Conservation (phyloP, 331 rosid genomes). For the Cydonia oblonga region DNA sequence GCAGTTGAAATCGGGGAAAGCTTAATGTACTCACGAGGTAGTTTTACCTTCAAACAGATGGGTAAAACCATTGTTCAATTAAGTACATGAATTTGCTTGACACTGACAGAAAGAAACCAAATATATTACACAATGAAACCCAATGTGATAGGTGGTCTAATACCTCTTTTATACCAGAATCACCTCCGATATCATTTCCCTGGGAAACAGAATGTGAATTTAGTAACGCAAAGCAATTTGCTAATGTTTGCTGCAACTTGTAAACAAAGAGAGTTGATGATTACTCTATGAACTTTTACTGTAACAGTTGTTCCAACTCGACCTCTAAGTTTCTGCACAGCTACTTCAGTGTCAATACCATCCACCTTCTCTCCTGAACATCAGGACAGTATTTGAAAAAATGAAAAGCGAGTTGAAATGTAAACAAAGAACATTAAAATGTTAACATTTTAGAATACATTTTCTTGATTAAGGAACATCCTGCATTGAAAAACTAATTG, state of each 20-base stretch:
- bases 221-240: conserved; percentile 12
- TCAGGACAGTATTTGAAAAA: conserved; percentile 7
- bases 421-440: background rate
- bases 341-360: conserved; percentile 72
- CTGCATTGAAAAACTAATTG: background rate
- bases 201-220: conserved; percentile 27
- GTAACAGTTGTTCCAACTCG: conserved; percentile 77
- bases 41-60: conserved; percentile 50
- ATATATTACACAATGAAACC: background rate
- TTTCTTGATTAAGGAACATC: background rate
- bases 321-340: conserved; percentile 82
- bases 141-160: background rate
- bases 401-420: background rate
- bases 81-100: conserved; percentile 3
- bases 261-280: conserved; percentile 4
- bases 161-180: conserved; percentile 61
- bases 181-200: conserved; percentile 34
- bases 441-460: background rate
- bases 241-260: background rate
- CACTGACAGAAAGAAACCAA: background rate
- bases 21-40: conserved; percentile 74
- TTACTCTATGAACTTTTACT: conserved; percentile 49
- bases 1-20: conserved; percentile 84
- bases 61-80: background rate
- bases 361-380: conserved; percentile 67